A percentile compares a stretch with the other conserved stretches of the same genome.
Conservation (phyloP, 1,284 basidiomycete species). For the Rhodofomes roseus region DNA sequence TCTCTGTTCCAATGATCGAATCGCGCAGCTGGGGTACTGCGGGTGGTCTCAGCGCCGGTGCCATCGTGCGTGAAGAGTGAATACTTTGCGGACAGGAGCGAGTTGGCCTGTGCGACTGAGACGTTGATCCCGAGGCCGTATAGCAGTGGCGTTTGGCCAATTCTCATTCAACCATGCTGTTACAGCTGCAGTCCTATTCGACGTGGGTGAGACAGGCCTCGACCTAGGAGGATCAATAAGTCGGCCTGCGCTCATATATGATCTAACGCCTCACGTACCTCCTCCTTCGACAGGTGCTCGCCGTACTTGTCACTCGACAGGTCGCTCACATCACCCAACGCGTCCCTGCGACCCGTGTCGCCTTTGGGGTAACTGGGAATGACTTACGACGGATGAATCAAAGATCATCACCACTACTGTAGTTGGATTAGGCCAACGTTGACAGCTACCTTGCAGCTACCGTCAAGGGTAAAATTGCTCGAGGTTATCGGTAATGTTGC, state of each 20-base stretch:
- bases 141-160: constrained; percentile 27
- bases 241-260: background rate
- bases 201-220: constrained; percentile 34
- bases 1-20: constrained; percentile 16
- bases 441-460: too few species aligned
- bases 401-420: too few species aligned
- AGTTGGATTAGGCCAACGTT: too few species aligned
- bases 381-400: too few species aligned
- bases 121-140: constrained; percentile 38
- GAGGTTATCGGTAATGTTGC: too few species aligned
- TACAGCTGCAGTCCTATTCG: constrained; percentile 33
- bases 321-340: constrained; percentile 24
- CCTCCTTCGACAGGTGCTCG: constrained; percentile 24
- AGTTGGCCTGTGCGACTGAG: constrained; percentile 22
- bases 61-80: constrained; percentile 29
- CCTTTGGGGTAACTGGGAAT: too few species aligned
- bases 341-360: constrained; percentile 19
- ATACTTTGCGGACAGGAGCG: constrained; percentile 32
- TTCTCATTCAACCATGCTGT: constrained; percentile 35
- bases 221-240: constrained; percentile 23
- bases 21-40: constrained; percentile 8
- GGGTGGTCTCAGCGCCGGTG: constrained; percentile 26
- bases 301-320: constrained; percentile 23
- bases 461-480: too few species aligned
- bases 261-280: constrained; percentile 14